Base-by-base conservation (phyloP, 805 yeast genomes). In the Candida takata region DNA sequence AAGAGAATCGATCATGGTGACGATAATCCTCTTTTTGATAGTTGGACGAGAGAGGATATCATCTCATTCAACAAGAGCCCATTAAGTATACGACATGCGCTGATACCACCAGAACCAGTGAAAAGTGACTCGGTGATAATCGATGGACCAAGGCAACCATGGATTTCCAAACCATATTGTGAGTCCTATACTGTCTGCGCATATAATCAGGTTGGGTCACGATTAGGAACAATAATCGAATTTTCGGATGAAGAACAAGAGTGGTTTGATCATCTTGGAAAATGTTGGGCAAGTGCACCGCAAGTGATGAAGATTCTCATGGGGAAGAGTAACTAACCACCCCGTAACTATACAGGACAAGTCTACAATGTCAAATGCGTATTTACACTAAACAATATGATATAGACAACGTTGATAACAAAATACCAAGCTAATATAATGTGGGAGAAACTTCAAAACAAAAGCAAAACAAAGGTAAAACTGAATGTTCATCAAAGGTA, bases 91-190 rank as follows among this genome's bases (percentile, higher is more conserved):
- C 55, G 52, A 5, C 52, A 60, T 20, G 77, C 72, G 1, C 39
- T 75, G n/a, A 60, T 72, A n/a, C 79, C 80, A 14, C 79, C 79
- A 31, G 37, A 29, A 13, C 32, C 45, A 3, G 29, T 29, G 8
- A n/a, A n/a, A 10, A 4, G 5, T 30, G 36, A 15, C 15, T 21
- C 14, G 18, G 15, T n/a, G 14, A 17, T n/a, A n/a, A 11, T 21
- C 10, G 19, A 25, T 3, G 21, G 3, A 8, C 43, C 43, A 2
- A 23, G 25, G 7, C 21, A 36, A 30, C 73, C 70, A 13, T 73
- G 79, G 77, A 61, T 60, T 48, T 68, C 65, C 45, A 57, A 60
- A 15, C 57, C 54, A 9, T 42, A 38, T 21, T 38, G 45, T 25
- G 45, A 38, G 37, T 25, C 36, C 29, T 42, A 42, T 23, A 38